Conservation (phyloP, 106 monocot genomes). For the Allium sativum region DNA sequence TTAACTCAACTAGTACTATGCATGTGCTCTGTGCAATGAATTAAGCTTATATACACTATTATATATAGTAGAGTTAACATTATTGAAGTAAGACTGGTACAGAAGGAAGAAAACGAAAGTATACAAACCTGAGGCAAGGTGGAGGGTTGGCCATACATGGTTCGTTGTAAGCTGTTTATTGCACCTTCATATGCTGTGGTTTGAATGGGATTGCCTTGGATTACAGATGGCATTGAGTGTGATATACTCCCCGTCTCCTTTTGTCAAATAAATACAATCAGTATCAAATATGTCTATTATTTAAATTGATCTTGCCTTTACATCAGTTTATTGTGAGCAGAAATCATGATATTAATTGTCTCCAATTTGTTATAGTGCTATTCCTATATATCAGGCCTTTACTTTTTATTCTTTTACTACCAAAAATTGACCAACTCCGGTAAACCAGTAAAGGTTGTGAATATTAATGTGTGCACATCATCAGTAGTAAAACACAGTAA, state of each 20-base stretch:
- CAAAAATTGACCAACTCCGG: neutral
- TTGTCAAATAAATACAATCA: conserved; percentile 2
- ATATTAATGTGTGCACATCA: neutral
- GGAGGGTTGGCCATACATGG: conserved; percentile 9
- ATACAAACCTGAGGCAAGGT: conserved; percentile 17
- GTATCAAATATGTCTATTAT: neutral
- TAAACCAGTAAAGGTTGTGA: neutral
- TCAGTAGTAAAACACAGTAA: neutral
- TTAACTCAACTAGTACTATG: no score
- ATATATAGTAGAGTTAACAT: no score
- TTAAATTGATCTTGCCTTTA: neutral
- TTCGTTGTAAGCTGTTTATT: conserved; percentile 12
- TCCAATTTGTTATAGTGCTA: no score
- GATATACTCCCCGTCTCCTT: conserved; percentile 24
- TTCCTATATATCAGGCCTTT: neutral
- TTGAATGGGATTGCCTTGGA: conserved; percentile 16
- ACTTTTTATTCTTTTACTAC: neutral
- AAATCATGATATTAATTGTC: no score
- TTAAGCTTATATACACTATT: no score
- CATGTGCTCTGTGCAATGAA: no score
- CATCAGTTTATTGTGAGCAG: no score
- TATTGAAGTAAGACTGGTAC: no score
- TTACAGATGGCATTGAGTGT: conserved; percentile 9
- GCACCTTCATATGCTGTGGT: conserved; percentile 20
- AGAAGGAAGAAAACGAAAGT: neutral